A percentile compares a stretch with the other conserved stretches of the same genome.
Conservation (phyloP, 169 alveolate genomes). For the Neospora caninum region DNA sequence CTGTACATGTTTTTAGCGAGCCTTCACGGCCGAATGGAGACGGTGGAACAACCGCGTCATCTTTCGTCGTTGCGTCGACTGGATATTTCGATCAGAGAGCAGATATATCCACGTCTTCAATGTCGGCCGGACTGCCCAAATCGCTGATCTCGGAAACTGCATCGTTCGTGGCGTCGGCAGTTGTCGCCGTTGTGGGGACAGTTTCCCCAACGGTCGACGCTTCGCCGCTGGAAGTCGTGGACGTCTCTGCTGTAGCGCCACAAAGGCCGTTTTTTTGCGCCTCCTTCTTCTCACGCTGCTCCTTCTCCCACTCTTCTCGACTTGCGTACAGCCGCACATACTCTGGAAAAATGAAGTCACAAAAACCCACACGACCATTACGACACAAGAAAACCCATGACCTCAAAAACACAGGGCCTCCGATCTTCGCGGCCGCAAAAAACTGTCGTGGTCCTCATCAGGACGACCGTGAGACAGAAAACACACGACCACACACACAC, state of each 20-base stretch:
- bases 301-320: conserved; percentile 61
- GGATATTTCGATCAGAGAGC: no score
- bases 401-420: no score
- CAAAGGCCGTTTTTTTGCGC: neutral
- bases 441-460: no score
- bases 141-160: conserved; percentile 32
- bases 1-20: no score
- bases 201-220: conserved; percentile 5
- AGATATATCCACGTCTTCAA: conserved; percentile 19
- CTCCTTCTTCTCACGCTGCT: conserved; percentile 47
- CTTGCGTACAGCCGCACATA: conserved; percentile 63
- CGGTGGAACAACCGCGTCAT: no score
- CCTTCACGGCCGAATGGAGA: no score
- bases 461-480: no score
- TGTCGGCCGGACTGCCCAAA: conserved; percentile 40
- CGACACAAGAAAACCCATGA: neutral
- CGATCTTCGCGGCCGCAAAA: no score
- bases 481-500: no score
- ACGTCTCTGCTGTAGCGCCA: neutral
- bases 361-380: neutral
- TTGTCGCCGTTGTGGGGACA: neutral
- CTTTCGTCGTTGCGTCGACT: neutral
- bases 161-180: conserved; percentile 1
- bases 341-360: conserved; percentile 28
- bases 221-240: neutral